Evolutionary conservation across 495 filamentous ascomycete genomes (phyloP), one percentile per base, ranked within the genome.

Genomic region (Peziza echinospora): DNA sequence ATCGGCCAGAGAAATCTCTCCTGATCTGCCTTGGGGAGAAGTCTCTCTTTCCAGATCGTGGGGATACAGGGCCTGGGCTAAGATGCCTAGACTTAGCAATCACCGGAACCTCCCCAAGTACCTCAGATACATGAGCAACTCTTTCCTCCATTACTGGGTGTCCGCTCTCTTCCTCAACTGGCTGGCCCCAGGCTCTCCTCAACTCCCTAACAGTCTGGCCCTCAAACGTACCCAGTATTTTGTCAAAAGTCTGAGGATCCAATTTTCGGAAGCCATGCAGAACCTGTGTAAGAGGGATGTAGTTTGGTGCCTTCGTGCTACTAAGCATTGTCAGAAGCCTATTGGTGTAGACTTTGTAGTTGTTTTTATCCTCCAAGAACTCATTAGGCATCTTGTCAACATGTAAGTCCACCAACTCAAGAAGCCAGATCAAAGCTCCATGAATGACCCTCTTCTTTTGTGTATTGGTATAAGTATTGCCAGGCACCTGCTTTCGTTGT

Each of bases 1-100:
- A 53, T n/a, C 56, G 53, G 7, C 51, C 45, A 45, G 49, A 46
- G 1, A 54, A 37, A 21, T 47, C 49, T 19, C 55, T 60, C 24
- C 53, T 46, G 9, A 71, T 45, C 44, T 62, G 64, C 7, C 63
- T 71, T 68, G 43, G 72, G 68, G 50, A 73, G 73, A 21, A 72
- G 55, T 7, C 68, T 60, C 49, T 62, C 66, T 44, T 72, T 66
- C 46, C 67, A 57, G 22, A 72, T 60, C 58, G 71, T 58, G 2
- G 70, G 70, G 8, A 75, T 53, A 51, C 69, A 64, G 30, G 46
- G 51, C 46, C 53, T 62, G 1, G 64, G 52, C 2, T 61, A 61
- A 49, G 61, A 64, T n/a, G 17, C 44, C 17, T 46, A 26, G 24
- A 46, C n/a, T 11, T 25, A 10, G 24, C 10, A 10, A 30, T 46